These are phyloP conservation scores for Fusarium sp. DNA, from an alignment of 2,329 filamentous ascomycete species.

Conservation along the genomic window DNA sequence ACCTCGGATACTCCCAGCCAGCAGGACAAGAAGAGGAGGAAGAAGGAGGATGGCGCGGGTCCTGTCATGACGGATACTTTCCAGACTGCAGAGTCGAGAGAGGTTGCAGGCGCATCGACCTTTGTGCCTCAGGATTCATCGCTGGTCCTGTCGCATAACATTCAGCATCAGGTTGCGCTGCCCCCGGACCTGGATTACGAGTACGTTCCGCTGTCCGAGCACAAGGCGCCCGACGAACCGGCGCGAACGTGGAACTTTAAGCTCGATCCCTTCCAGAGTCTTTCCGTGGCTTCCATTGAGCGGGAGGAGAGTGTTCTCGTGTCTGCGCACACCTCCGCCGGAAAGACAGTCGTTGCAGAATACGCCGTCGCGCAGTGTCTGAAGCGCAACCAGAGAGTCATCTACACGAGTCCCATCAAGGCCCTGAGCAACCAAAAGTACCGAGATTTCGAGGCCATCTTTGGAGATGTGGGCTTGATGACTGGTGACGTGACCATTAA, in stretches of 20 bases:
- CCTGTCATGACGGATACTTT: constrained; percentile 93
- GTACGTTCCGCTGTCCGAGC: constrained; percentile 92
- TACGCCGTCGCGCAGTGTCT: constrained; percentile 98
- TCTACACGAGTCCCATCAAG: constrained; percentile 99
- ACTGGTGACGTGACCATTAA: constrained; percentile 99
- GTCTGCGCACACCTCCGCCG: constrained; percentile 95
- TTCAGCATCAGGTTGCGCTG: constrained; percentile 95
- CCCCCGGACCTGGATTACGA: constrained; percentile 94
- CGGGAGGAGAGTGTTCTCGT: constrained; percentile 95
- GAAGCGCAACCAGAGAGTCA: constrained; percentile 96
- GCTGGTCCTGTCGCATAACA: constrained; percentile 92
- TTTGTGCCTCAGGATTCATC: constrained; percentile 69
- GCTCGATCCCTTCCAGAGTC: constrained; percentile 95
- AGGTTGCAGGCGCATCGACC: constrained; percentile 81
- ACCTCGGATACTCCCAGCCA: constrained; percentile 58
- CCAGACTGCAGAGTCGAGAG: constrained; percentile 91
- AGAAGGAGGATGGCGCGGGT: constrained; percentile 65
- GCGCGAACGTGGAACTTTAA: constrained; percentile 87
- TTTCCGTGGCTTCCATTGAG: constrained; percentile 94
- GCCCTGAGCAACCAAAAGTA: constrained; percentile 99
- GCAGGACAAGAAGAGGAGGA: constrained; percentile 67
- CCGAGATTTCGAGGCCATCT: constrained; percentile 92
- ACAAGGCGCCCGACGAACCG: constrained; percentile 86
- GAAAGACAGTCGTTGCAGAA: constrained; percentile 97
- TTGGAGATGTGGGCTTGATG: constrained; percentile 97